Evolutionary conservation across 1,284 basidiomycete species (phyloP).

Genomic region (Rhizoctonia solani): DNA sequence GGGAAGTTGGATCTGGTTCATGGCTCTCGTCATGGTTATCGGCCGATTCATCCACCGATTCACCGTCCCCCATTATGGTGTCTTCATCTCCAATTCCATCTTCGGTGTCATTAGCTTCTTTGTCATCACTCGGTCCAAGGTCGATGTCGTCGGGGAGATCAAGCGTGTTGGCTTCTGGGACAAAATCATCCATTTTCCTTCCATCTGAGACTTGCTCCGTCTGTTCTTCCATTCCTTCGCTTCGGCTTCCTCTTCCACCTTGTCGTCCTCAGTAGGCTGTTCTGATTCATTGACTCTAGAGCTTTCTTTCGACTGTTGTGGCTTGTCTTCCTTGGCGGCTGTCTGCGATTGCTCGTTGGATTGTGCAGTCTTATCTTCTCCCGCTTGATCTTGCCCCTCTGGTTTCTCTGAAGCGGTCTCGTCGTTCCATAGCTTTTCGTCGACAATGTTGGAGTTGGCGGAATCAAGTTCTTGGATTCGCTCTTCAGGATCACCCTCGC

Average conservation of each 20-base stretch:
- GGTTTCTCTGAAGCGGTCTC: conserved; percentile 55
- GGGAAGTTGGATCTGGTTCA: conserved; percentile 37
- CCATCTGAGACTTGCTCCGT: conserved; percentile 58
- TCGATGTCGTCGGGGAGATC: conserved; percentile 86
- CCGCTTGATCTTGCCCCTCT: conserved; percentile 47
- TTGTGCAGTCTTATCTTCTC: conserved; percentile 44
- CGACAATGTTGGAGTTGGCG: conserved; percentile 83
- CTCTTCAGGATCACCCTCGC: conserved; percentile 73
- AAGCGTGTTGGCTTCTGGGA: conserved; percentile 76
- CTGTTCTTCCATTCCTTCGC: conserved; percentile 49
- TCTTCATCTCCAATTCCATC: conserved; percentile 51
- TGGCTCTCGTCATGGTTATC: conserved; percentile 29
- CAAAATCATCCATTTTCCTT: conserved; percentile 67
- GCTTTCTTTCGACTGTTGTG: conserved; percentile 44
- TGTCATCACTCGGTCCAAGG: conserved; percentile 56
- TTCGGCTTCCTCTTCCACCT: conserved; percentile 47
- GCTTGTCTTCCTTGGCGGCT: conserved; percentile 69
- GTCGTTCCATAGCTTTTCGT: conserved; percentile 97
- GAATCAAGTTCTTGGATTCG: conserved; percentile 84
- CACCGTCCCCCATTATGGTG: conserved; percentile 46
- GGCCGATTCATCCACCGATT: conserved; percentile 40
- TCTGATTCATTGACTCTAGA: too few species aligned
- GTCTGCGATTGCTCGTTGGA: conserved; percentile 63
- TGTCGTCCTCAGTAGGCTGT: conserved; percentile 47
- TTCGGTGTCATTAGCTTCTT: conserved; percentile 48